Evolutionary conservation across 2,329 filamentous ascomycete species (phyloP), one percentile per base, ranked within the genome.

Genomic region (Alternaria triticimaculans): DNA sequence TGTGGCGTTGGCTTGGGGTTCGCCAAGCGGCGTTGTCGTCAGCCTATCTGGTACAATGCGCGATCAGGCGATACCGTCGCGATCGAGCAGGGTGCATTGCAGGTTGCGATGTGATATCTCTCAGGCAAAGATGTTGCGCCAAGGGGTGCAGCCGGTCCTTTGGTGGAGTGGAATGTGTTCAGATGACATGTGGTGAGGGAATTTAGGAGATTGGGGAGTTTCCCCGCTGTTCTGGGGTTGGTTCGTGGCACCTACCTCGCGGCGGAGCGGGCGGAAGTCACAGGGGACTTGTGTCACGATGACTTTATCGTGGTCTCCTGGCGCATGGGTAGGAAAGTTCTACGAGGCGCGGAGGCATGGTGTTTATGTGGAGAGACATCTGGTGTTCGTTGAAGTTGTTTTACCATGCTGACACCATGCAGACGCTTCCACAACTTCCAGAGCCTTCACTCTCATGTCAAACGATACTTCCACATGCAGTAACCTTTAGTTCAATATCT

Each of bases 131-230:
- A 41, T 53, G n/a, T 21, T 53, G 49, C 20, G 49, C 49, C 49
- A 53, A 53, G 49, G 28, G 6, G 14, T 37, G 14, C 30, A 53
- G 28, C 49, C 49, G 49, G 49, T 53, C 49, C 49, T 53, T 53
- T 41, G 49, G 49, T 53, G 49, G 49, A 53, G 49, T 53, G 20
- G 28, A 5, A 18, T 9, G 14, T 53, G 49, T 28, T 53, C 49
- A 53, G 49, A 53, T 53, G 49, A 53, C 49, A 53, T 41, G 30
- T 9, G 30, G 28, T 53, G 49, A 53, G 49, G 49, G 49, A 53
- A 37, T 53, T 53, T 53, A 33, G 14, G 20, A 21, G 18, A 21
- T 21, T 3, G 37, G n/a, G 37, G 37, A 18, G 37, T 41, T 41
- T 41, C 37, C 37, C 37, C 37, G 37, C 37, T 3, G 37, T 10